These are phyloP conservation scores for Schizochytrium sp. DNA, from an alignment of 108 stramenopile species.

Conservation along the genomic window DNA sequence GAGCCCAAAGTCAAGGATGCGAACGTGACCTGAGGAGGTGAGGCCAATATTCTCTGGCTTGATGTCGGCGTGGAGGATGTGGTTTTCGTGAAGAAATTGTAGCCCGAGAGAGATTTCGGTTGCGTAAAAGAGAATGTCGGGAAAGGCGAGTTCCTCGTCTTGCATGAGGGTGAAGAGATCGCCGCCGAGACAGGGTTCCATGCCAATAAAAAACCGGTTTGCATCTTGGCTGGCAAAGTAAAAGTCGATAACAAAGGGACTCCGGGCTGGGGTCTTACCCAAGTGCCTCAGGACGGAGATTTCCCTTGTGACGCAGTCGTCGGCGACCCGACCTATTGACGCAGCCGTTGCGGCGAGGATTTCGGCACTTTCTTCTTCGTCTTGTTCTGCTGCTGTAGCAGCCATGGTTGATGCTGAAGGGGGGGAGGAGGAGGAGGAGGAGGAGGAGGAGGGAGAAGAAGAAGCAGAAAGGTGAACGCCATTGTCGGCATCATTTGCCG, in stretches of 20 bases:
- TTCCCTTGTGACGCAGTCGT: slow-evolving; percentile 30
- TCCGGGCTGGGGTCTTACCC: slow-evolving; percentile 19
- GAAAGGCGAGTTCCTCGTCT: slow-evolving; percentile 41
- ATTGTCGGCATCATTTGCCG: too few relatives aligned
- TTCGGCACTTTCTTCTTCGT: background rate
- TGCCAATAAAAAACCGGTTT: slow-evolving; percentile 36
- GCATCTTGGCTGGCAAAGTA: slow-evolving; percentile 44
- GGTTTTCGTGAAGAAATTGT: slow-evolving; percentile 59
- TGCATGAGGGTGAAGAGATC: slow-evolving; percentile 53
- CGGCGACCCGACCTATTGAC: too few relatives aligned
- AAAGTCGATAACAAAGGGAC: slow-evolving; percentile 54
- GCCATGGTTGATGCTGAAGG: background rate
- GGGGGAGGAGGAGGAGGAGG: too few relatives aligned
- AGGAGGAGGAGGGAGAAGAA: too few relatives aligned
- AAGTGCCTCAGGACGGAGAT: slow-evolving; percentile 46
- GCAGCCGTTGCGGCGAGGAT: too few relatives aligned
- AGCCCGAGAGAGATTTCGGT: slow-evolving; percentile 56
- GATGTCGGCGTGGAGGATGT: slow-evolving; percentile 87
- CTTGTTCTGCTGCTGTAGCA: background rate
- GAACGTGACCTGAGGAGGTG: slow-evolving; percentile 47
- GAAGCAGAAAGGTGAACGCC: too few relatives aligned
- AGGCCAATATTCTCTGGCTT: slow-evolving; percentile 61
- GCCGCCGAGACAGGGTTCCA: slow-evolving; percentile 49
- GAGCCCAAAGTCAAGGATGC: slow-evolving; percentile 54
- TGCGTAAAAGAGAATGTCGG: slow-evolving; percentile 47